Conservation (phyloP, 805 yeast genomes). For the Naumovozyma dairenensis region DNA sequence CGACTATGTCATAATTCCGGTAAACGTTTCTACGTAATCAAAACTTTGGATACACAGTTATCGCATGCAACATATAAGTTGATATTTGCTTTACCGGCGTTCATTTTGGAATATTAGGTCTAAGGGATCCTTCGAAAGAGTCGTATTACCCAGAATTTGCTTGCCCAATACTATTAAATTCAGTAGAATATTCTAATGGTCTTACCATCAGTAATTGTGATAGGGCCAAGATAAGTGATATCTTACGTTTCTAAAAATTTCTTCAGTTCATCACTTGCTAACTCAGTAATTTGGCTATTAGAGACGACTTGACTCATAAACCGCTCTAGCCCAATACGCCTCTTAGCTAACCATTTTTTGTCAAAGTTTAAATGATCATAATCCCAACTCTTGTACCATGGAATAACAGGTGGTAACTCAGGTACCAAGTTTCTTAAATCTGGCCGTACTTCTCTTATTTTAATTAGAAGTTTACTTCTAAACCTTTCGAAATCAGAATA, state of each 20-base stretch:
- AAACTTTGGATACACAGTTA: too few relatives aligned
- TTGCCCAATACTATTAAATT: too few relatives aligned
- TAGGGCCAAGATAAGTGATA: too few relatives aligned
- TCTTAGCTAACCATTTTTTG: slow-evolving; percentile 39
- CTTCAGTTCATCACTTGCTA: slow-evolving; percentile 32
- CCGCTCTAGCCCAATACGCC: slow-evolving; percentile 51
- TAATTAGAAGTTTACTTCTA: slow-evolving; percentile 30
- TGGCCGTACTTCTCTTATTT: slow-evolving; percentile 22
- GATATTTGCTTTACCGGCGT: too few relatives aligned
- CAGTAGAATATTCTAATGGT: too few relatives aligned
- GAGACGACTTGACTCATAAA: slow-evolving; percentile 46
- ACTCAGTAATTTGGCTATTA: slow-evolving; percentile 34
- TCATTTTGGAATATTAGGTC: too few relatives aligned
- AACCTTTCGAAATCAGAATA: slow-evolving; percentile 55
- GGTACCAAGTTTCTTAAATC: slow-evolving; percentile 33
- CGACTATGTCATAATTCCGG: too few relatives aligned
- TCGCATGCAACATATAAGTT: too few relatives aligned
- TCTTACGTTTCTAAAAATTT: slow-evolving; percentile 35
- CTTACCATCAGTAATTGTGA: too few relatives aligned
- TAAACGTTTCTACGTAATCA: too few relatives aligned
- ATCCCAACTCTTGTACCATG: slow-evolving; percentile 29
- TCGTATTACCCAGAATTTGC: too few relatives aligned
- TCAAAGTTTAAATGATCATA: slow-evolving; percentile 29
- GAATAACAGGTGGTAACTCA: slow-evolving; percentile 40
- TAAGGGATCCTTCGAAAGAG: too few relatives aligned